These are phyloP conservation scores for Vanilla planifolia DNA, from an alignment of 106 monocot species.

Conservation along the genomic window DNA sequence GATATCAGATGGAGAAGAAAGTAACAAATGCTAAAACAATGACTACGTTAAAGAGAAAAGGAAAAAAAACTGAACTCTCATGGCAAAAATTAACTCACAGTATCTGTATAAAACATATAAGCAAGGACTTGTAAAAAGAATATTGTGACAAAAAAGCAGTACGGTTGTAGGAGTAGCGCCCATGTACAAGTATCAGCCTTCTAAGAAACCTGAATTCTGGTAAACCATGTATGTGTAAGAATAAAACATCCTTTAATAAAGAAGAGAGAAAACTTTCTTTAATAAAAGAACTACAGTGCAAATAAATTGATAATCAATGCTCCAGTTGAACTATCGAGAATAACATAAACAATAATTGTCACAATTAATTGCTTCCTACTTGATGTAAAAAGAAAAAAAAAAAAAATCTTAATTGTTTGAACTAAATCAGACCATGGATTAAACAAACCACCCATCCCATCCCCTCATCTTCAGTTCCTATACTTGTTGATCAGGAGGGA, in stretches of 20 bases:
- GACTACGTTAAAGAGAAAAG: background rate
- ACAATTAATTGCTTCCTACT: no score
- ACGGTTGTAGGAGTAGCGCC: slow-evolving; percentile 97
- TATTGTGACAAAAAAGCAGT: slow-evolving; percentile 96
- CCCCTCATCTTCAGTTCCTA: no score
- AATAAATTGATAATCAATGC: background rate
- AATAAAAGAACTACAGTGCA: background rate
- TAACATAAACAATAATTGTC: no score
- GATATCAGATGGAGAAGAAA: slow-evolving; percentile 6
- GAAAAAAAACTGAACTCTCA: slow-evolving; percentile 4
- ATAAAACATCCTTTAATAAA: no score
- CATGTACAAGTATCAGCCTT: slow-evolving; percentile 97
- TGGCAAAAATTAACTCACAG: slow-evolving; percentile 43
- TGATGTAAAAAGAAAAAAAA: no score
- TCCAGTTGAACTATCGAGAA: no score
- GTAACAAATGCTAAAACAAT: background rate
- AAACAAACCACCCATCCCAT: no score
- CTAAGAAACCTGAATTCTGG: slow-evolving; percentile 91
- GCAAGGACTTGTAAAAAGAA: slow-evolving; percentile 93
- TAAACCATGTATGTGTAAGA: slow-evolving; percentile 13
- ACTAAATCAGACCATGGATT: no score
- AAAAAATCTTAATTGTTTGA: no score
- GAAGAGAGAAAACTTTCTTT: background rate
- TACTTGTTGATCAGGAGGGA: no score
- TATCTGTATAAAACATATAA: slow-evolving; percentile 94